phyloP scores from a whole-genome alignment of 192 early-diverging fungal genomes.

The Coemansia guatemalensis region DNA sequence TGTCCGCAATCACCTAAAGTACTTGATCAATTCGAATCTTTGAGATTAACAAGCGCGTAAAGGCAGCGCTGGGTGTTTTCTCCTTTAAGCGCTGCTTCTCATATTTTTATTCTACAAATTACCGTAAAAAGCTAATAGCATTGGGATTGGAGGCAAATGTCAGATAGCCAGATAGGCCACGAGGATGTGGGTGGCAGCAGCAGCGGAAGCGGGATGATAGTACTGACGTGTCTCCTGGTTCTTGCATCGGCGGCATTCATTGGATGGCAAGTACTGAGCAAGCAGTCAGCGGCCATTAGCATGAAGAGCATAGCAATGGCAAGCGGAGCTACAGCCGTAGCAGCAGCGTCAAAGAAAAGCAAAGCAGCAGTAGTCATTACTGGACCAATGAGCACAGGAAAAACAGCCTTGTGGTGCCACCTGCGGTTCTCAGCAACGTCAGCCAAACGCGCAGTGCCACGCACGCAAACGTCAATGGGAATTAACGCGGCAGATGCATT shows the following conservation, averaged over 20 bases:
- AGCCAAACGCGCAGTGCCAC: constrained; percentile 11
- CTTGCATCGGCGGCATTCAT: background rate
- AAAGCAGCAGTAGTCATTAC: constrained; percentile 33
- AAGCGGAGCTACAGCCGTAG: constrained; percentile 14
- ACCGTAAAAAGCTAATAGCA: too few relatives aligned
- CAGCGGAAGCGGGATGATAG: background rate
- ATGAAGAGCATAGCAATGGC: constrained; percentile 30
- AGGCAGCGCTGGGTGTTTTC: too few relatives aligned
- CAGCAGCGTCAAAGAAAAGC: constrained; percentile 8
- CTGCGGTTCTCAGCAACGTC: constrained; percentile 26
- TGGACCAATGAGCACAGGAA: constrained; percentile 34
- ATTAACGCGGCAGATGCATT: constrained; percentile 28
- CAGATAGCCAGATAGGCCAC: background rate
- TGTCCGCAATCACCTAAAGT: background rate
- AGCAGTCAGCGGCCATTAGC: constrained; percentile 46
- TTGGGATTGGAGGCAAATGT: too few relatives aligned
- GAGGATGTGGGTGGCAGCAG: background rate
- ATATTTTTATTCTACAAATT: too few relatives aligned
- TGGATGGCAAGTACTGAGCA: constrained; percentile 30
- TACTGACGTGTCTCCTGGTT: background rate
- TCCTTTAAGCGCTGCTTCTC: too few relatives aligned
- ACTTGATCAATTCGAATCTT: too few relatives aligned
- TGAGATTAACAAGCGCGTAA: too few relatives aligned
- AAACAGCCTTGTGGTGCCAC: constrained; percentile 45
- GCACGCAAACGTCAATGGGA: constrained; percentile 44